Evolutionary conservation across 331 rosid species (phyloP).

Genomic region (Prunus yedoensis): DNA sequence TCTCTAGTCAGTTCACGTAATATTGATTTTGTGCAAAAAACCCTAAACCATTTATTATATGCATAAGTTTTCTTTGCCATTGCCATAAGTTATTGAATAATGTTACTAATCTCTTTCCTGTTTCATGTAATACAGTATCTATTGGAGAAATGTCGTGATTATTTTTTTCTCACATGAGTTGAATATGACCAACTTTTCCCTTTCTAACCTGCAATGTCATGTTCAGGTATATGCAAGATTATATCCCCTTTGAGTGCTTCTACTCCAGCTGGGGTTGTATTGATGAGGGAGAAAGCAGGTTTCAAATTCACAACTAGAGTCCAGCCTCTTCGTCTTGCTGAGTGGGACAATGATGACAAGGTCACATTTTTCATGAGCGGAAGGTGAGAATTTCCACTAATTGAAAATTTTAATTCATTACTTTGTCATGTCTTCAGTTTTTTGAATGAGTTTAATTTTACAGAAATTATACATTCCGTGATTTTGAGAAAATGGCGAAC

Average conservation of each 20-base stretch:
- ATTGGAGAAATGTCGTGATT: not conserved
- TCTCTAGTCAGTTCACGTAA: no score
- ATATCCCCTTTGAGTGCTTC: conserved; percentile 88
- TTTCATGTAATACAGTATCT: not conserved
- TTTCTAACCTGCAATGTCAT: conserved; percentile 14
- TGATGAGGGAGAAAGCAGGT: conserved; percentile 86
- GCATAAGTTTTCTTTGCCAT: not conserved
- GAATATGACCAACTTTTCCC: conserved; percentile 14
- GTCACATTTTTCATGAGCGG: conserved; percentile 97
- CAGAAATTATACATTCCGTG: conserved; percentile 89
- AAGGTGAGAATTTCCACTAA: conserved; percentile 48
- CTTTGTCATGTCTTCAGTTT: conserved; percentile 14
- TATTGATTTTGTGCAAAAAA: no score
- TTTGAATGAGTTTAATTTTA: conserved; percentile 38
- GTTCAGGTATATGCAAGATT: conserved; percentile 91
- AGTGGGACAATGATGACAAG: conserved; percentile 92
- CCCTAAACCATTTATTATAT: not conserved
- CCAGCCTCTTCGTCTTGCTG: conserved; percentile 97
- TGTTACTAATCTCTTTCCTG: not conserved
- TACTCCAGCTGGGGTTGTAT: conserved; percentile 92
- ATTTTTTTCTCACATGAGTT: not conserved
- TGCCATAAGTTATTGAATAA: not conserved
- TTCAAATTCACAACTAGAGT: conserved; percentile 97
- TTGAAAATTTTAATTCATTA: conserved; percentile 4
- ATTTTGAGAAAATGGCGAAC: conserved; percentile 95